These are phyloP conservation scores for Boletus barrowsii DNA, from an alignment of 768 basidiomycete genomes.

Conservation along the genomic window DNA sequence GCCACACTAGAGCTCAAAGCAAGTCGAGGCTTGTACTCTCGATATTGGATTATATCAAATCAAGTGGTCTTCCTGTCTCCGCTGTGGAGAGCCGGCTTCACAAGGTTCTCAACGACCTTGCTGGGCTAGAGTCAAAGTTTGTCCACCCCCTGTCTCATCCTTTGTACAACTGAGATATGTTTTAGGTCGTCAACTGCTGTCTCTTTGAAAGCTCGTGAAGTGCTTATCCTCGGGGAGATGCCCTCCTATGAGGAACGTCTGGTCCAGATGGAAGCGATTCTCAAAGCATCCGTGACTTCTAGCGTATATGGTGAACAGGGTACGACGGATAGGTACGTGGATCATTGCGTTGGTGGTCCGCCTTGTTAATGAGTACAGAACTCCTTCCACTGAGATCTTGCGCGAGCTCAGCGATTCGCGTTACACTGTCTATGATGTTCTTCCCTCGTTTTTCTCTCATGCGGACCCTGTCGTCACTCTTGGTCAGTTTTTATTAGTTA, in stretches of 20 bases:
- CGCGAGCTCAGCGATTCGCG: conserved; percentile 93
- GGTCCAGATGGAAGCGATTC: conserved; percentile 90
- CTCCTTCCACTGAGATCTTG: conserved; percentile 82
- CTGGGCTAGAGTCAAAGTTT: conserved; percentile 85
- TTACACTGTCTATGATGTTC: conserved; percentile 95
- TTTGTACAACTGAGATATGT: conserved; percentile 2
- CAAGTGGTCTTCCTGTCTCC: conserved; percentile 69
- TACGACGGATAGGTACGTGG: conserved; percentile 50
- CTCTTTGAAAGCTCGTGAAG: conserved; percentile 93
- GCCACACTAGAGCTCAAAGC: conserved; percentile 92
- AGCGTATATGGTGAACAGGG: conserved; percentile 89
- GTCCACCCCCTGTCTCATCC: conserved; percentile 23
- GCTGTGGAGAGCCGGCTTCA: conserved; percentile 71
- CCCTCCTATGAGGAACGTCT: conserved; percentile 95
- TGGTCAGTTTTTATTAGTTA: conserved; percentile 44
- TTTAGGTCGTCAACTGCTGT: conserved; percentile 85
- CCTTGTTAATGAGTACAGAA: conserved; percentile 39
- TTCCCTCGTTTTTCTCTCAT: conserved; percentile 93
- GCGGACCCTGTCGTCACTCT: conserved; percentile 79
- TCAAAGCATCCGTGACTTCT: conserved; percentile 83
- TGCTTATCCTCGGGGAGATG: conserved; percentile 92
- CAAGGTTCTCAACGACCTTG: conserved; percentile 75
- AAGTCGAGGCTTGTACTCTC: conserved; percentile 87
- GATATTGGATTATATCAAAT: conserved; percentile 88
- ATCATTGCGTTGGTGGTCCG: not conserved